Evolutionary conservation across 306 rosid species (phyloP), one percentile per base, ranked within the genome.

Genomic region (Cicer yamashitae): DNA sequence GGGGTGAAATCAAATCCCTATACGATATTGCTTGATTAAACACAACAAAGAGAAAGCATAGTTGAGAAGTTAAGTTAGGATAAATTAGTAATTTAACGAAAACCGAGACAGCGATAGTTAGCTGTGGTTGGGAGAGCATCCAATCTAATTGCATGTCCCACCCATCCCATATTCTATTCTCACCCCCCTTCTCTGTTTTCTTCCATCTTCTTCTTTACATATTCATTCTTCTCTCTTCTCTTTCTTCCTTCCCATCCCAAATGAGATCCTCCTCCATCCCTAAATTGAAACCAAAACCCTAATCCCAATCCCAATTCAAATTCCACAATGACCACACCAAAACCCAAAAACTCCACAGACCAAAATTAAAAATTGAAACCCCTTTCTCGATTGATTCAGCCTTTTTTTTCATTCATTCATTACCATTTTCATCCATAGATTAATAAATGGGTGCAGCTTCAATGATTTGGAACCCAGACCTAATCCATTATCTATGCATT

Each of bases 401-500:
- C 13, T n/a, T n/a, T 20, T 7, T 9, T 6, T 34, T n/a, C 43
- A 54, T 54, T 5, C 8, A 17, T 18, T 7, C 60, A 53, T 17
- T 8, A 17, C 5, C 9, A 1, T 15, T 17, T 1, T 18, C 60
- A 54, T 14, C 14, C 5, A 54, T 7, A 1, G 8, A 54, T 7
- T 7, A 54, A 17, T 12, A 43, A 63, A 60, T 60, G 67, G 57
- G 58, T 67, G 43, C 73, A 22, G 43, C 58, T 7, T 9, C 75
- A 6, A 70, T 38, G 96, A 79, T 78, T 77, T 64, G 70, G 14
- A 89, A 89, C 78, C 97, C 96, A 14, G 81, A 84, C 51, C 77
- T 86, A 8, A 82, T 94, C 60, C 80, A 81, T 66, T 90, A 94
- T 44, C 81, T 84, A 17, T 92, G 98, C 96, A 89, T 92, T 92